Conservation (phyloP, 805 yeast species). For the Starmerella etchellsii region DNA sequence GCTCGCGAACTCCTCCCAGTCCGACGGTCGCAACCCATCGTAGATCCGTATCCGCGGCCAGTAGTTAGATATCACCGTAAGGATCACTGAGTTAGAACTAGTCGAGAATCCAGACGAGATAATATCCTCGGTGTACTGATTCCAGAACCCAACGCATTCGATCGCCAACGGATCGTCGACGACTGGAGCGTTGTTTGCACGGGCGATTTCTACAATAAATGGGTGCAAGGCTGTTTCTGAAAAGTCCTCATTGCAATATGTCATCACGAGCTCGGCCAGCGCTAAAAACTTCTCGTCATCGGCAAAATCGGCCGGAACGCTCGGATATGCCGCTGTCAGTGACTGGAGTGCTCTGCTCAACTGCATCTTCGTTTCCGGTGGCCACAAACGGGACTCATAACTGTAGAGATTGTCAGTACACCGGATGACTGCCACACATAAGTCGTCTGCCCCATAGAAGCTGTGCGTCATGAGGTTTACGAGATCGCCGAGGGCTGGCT, state of each 20-base stretch:
- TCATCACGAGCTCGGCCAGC: slow-evolving; percentile 15
- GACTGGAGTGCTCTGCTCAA: background rate
- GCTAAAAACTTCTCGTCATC: slow-evolving; percentile 14
- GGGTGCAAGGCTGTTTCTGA: slow-evolving; percentile 9
- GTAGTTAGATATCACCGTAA: slow-evolving; percentile 42
- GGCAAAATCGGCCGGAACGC: background rate
- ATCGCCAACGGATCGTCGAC: slow-evolving; percentile 24
- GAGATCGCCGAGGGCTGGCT: slow-evolving; percentile 3
- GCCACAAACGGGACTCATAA: slow-evolving; percentile 12
- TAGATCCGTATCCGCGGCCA: slow-evolving; percentile 50
- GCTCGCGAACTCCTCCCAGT: slow-evolving; percentile 45
- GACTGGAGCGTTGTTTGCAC: slow-evolving; percentile 14
- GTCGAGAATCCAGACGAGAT: slow-evolving; percentile 22
- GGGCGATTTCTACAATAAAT: slow-evolving; percentile 12
- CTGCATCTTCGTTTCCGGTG: background rate
- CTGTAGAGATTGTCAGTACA: slow-evolving; percentile 2
- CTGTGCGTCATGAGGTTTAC: slow-evolving; percentile 9
- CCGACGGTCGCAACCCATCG: slow-evolving; percentile 11
- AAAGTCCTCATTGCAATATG: slow-evolving; percentile 14
- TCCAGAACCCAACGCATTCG: slow-evolving; percentile 28
- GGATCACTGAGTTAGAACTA: slow-evolving; percentile 28
- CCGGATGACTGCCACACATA: background rate
- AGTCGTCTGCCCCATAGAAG: background rate
- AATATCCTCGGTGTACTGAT: slow-evolving; percentile 24
- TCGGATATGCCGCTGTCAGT: background rate